These are phyloP conservation scores for Haplosporangium gracile DNA, from an alignment of 192 early-diverging fungal genomes.

Conservation along the genomic window DNA sequence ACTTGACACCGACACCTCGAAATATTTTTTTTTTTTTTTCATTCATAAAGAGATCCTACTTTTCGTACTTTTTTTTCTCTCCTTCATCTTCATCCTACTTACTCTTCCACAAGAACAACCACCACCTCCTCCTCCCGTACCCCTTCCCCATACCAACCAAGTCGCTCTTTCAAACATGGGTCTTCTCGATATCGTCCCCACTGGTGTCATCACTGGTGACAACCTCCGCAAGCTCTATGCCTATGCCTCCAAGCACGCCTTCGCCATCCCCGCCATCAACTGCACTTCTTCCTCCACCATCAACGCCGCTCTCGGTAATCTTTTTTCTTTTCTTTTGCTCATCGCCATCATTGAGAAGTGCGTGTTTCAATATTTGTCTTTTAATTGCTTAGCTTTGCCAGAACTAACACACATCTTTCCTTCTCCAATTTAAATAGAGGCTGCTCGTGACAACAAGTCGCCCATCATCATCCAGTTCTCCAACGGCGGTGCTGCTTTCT, in stretches of 20 bases:
- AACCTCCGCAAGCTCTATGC: constrained; percentile 84
- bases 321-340: background rate
- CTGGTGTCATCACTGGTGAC: constrained; percentile 94
- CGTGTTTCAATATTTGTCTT: background rate
- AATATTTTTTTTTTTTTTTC: background rate
- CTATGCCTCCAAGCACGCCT: constrained; percentile 80
- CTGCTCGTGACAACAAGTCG: constrained; percentile 90
- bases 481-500: constrained; percentile 90
- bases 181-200: constrained; percentile 82
- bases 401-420: background rate
- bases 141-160: constrained; percentile 7
- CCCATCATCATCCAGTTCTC: constrained; percentile 96
- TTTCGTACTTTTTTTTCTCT: background rate
- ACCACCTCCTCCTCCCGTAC: background rate
- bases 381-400: too few species aligned
- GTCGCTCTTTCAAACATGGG: constrained; percentile 61
- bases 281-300: constrained; percentile 92
- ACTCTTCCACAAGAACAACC: constrained; percentile 1
- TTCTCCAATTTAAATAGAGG: constrained; percentile 64
- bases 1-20: background rate
- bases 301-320: constrained; percentile 80
- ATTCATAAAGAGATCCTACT: background rate
- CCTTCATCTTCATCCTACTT: constrained; percentile 7
- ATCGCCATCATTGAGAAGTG: background rate
- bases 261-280: constrained; percentile 96